These are phyloP conservation scores for Solanum clarkiae DNA, from an alignment of 257 asterid species.

Conservation along the genomic window DNA sequence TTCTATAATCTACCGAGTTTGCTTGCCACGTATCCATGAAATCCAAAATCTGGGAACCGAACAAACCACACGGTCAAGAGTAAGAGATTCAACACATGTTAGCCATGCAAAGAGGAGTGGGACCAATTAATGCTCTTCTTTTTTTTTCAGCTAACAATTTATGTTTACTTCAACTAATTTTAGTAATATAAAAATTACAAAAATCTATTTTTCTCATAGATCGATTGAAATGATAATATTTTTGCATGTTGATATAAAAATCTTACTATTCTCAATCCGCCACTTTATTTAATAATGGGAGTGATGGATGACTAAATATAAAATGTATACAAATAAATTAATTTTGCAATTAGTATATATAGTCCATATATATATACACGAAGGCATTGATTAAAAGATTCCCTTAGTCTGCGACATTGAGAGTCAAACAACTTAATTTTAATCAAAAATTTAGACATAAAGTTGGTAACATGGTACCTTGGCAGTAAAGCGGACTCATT, in stretches of 20 bases:
- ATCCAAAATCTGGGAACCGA: not conserved
- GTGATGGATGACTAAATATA: too few species aligned
- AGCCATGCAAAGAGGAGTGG: not conserved
- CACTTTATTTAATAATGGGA: too few species aligned
- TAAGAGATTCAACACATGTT: not conserved
- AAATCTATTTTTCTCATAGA: too few species aligned
- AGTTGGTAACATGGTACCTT: constrained; percentile 29
- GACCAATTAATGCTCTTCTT: not conserved
- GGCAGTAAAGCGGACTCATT: constrained; percentile 57
- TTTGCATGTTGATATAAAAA: not conserved
- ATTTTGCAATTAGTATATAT: not conserved
- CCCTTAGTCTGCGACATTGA: too few species aligned
- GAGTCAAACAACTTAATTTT: too few species aligned
- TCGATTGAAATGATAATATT: too few species aligned
- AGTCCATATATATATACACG: not conserved
- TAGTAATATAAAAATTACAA: too few species aligned
- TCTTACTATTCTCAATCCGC: too few species aligned
- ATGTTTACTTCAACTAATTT: not conserved
- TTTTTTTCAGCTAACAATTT: too few species aligned
- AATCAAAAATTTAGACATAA: too few species aligned
- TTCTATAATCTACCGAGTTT: not conserved
- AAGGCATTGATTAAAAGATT: not conserved
- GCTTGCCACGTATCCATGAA: not conserved
- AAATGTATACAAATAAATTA: not conserved
- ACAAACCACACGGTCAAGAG: not conserved